Percentiles rank a stretch among this genome's conserved stretches.
phyloP scores from a whole-genome alignment of 257 asterid species.

The Solanum rostratum region DNA sequence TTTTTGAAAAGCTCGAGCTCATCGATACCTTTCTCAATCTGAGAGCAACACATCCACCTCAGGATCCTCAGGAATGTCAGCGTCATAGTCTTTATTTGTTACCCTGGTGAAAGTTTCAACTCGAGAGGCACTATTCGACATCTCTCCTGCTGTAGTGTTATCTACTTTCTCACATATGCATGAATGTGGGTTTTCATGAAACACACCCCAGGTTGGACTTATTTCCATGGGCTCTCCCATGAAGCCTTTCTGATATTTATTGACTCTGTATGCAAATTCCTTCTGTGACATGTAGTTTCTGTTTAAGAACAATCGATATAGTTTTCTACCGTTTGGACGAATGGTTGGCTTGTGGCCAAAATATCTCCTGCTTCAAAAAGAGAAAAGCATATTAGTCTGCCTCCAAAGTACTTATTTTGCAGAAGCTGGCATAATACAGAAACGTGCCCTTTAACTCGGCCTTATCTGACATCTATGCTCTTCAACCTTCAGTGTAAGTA shows the following conservation, averaged over 20 bases:
- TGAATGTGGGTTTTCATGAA: conserved; percentile 83
- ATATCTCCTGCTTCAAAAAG: conserved; percentile 65
- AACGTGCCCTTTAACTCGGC: background rate
- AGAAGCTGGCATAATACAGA: background rate
- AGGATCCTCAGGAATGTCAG: conserved; percentile 40
- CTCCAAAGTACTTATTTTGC: background rate
- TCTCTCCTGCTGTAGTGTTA: conserved; percentile 18
- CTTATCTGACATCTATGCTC: background rate
- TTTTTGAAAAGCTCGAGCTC: background rate
- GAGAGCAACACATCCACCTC: conserved; percentile 79
- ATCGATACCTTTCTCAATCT: conserved; percentile 25
- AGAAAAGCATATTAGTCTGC: background rate
- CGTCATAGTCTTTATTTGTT: conserved; percentile 46
- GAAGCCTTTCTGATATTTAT: conserved; percentile 63
- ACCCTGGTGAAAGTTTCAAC: conserved; percentile 15
- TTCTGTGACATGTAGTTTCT: conserved; percentile 71
- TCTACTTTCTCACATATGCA: conserved; percentile 70
- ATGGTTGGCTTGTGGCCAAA: conserved; percentile 93
- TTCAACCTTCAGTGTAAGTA: background rate
- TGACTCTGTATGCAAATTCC: conserved; percentile 46
- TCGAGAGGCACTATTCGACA: background rate
- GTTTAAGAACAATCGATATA: conserved; percentile 47
- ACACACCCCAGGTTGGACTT: conserved; percentile 82
- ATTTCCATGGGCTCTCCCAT: conserved; percentile 90
- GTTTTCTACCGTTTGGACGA: conserved; percentile 81